Evolutionary conservation across 1,284 basidiomycete genomes (phyloP).

Genomic region (Acaromyces ingoldii): DNA sequence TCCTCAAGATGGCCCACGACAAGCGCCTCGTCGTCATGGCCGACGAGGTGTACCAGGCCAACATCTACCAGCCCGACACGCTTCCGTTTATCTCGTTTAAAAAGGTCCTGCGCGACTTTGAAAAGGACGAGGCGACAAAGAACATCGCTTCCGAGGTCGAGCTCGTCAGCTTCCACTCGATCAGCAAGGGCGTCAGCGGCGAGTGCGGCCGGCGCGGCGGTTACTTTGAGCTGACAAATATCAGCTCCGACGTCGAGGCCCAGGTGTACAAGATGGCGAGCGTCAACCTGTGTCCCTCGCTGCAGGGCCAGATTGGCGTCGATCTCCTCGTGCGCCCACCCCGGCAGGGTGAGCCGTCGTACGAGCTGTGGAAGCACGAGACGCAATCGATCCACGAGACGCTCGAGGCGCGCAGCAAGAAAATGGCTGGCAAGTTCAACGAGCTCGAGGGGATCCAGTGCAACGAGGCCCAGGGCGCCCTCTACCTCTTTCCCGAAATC

Average conservation of each 20-base stretch:
- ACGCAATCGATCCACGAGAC: slow-evolving; percentile 33
- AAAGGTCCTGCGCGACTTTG: slow-evolving; percentile 43
- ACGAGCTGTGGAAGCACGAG: slow-evolving; percentile 36
- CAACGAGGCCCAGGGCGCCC: slow-evolving; percentile 64
- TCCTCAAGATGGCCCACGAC: slow-evolving; percentile 41
- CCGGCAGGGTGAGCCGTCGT: slow-evolving; percentile 29
- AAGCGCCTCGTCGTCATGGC: slow-evolving; percentile 45
- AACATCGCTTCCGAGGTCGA: slow-evolving; percentile 38
- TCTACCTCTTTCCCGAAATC: slow-evolving; percentile 79
- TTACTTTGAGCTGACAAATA: slow-evolving; percentile 48
- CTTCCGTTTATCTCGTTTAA: slow-evolving; percentile 48
- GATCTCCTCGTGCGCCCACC: slow-evolving; percentile 48
- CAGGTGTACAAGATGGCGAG: slow-evolving; percentile 48
- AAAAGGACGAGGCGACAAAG: slow-evolving; percentile 20
- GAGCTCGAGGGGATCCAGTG: slow-evolving; percentile 34
- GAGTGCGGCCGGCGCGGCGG: slow-evolving; percentile 49
- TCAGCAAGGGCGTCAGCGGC: slow-evolving; percentile 47
- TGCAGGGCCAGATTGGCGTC: slow-evolving; percentile 48
- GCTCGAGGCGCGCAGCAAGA: slow-evolving; percentile 26
- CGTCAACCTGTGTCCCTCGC: slow-evolving; percentile 43
- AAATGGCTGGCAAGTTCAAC: slow-evolving; percentile 38
- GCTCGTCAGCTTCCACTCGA: slow-evolving; percentile 47
- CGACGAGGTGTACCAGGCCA: slow-evolving; percentile 50
- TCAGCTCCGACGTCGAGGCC: slow-evolving; percentile 40
- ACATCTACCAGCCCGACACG: slow-evolving; percentile 43